These are phyloP conservation scores for Alternaria novae-zelandiae DNA, from an alignment of 2,329 filamentous ascomycete genomes.

Conservation along the genomic window DNA sequence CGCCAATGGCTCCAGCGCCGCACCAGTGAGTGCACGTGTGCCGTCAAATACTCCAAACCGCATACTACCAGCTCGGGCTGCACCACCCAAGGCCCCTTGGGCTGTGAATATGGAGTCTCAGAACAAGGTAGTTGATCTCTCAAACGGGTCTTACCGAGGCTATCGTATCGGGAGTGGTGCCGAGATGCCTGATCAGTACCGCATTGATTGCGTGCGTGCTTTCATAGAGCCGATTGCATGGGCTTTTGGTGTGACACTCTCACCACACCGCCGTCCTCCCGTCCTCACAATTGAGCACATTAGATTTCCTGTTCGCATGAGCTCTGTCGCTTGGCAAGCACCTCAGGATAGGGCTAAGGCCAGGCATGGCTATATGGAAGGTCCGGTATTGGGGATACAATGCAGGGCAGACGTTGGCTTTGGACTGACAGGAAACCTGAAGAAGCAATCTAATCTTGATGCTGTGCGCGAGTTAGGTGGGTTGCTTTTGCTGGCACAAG, in stretches of 20 bases:
- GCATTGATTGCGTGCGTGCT: constrained; percentile 61
- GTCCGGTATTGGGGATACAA: constrained; percentile 63
- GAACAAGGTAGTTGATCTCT: constrained; percentile 32
- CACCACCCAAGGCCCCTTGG: constrained; percentile 38
- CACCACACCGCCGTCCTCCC: constrained; percentile 54
- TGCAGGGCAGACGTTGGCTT: constrained; percentile 63
- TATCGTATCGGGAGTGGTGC: constrained; percentile 63
- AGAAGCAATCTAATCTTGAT: constrained; percentile 55
- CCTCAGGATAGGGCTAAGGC: constrained; percentile 61
- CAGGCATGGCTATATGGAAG: constrained; percentile 62
- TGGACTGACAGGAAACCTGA: constrained; percentile 42
- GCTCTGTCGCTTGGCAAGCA: constrained; percentile 59
- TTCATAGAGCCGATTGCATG: constrained; percentile 65
- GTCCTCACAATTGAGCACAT: constrained; percentile 57
- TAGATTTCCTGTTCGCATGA: constrained; percentile 64
- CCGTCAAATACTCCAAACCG: constrained; percentile 27
- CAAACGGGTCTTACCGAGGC: constrained; percentile 60
- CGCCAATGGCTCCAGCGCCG: constrained; percentile 15
- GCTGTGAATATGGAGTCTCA: constrained; percentile 24
- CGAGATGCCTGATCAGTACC: constrained; percentile 65
- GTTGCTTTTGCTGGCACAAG: constrained; percentile 65
- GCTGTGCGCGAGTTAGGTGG: constrained; percentile 64
- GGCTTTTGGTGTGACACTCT: constrained; percentile 63
- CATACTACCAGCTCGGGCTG: constrained; percentile 34
- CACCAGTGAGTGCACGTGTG: constrained; percentile 9